phyloP scores from a whole-genome alignment of 176 grass and related monocot genomes.

The Tillandsia fasciculata region DNA sequence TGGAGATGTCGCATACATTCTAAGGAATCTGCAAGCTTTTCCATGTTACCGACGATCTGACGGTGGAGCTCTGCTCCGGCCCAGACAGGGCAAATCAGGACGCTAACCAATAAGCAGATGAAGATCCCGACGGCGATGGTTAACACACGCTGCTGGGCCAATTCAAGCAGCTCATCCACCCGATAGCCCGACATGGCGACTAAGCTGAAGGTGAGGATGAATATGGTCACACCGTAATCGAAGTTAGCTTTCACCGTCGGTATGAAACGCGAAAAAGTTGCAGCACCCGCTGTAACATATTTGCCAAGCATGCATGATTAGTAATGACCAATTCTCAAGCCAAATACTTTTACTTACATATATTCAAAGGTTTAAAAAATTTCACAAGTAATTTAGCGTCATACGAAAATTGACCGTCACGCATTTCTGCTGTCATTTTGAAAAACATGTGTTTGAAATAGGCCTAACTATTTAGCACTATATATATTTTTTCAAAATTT shows the following conservation, averaged over 20 bases:
- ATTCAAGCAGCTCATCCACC: not conserved
- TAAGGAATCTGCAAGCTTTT: conserved; percentile 1
- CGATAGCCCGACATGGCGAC: conserved; percentile 9
- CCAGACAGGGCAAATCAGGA: not conserved
- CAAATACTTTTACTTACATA: no score
- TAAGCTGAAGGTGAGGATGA: conserved; percentile 18
- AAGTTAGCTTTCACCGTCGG: not conserved
- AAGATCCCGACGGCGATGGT: conserved; percentile 1
- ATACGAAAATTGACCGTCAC: no score
- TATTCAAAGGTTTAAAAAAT: no score
- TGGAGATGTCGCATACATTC: not conserved
- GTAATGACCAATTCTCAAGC: no score
- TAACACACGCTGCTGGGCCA: not conserved
- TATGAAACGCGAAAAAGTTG: conserved; percentile 1
- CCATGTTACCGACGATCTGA: not conserved
- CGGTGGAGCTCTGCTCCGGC: conserved; percentile 15
- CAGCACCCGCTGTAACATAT: not conserved
- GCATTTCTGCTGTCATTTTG: no score
- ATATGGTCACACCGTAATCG: conserved; percentile 12
- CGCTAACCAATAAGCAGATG: conserved; percentile 1
- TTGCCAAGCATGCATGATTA: not conserved
- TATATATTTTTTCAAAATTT: no score
- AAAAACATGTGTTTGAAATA: no score
- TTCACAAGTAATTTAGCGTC: no score
- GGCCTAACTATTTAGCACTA: no score